Evolutionary conservation across 2,329 filamentous ascomycete species (phyloP).

Genomic region (Fonsecaea erecta): DNA sequence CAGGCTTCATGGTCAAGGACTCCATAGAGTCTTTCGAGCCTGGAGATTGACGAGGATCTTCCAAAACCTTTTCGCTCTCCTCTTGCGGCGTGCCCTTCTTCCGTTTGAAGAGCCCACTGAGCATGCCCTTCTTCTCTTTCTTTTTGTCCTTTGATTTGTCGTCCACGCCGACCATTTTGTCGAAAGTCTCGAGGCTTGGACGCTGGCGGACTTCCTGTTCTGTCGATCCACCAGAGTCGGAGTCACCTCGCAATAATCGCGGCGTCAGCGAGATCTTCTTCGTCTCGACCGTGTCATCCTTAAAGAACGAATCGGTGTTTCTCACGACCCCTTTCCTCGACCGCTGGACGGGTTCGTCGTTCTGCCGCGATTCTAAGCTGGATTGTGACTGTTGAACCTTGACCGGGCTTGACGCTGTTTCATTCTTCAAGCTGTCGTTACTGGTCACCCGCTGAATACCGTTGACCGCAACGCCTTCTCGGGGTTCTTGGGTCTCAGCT

Average conservation of each 20-base stretch:
- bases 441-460: slow-evolving; percentile 33
- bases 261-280: slow-evolving; percentile 97
- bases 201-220: slow-evolving; percentile 69
- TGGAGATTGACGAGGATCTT: slow-evolving; percentile 58
- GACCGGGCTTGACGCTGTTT: slow-evolving; percentile 40
- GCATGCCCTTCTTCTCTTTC: slow-evolving; percentile 74
- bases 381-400: slow-evolving; percentile 24
- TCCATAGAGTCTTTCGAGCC: slow-evolving; percentile 53
- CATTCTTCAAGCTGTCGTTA: slow-evolving; percentile 35
- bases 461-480: slow-evolving; percentile 43
- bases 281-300: slow-evolving; percentile 91
- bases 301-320: slow-evolving; percentile 96
- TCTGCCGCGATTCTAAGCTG: slow-evolving; percentile 52
- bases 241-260: slow-evolving; percentile 84
- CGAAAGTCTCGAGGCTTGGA: slow-evolving; percentile 75
- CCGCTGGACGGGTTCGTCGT: slow-evolving; percentile 59
- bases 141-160: slow-evolving; percentile 74
- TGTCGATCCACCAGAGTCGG: slow-evolving; percentile 81
- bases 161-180: slow-evolving; percentile 63
- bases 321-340: slow-evolving; percentile 85
- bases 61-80: slow-evolving; percentile 63
- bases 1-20: slow-evolving; percentile 43
- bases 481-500: slow-evolving; percentile 49
- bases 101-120: slow-evolving; percentile 70
- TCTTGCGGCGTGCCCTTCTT: slow-evolving; percentile 59